phyloP scores from a whole-genome alignment of 306 rosid species.

The Gastrolobium bilobum region DNA sequence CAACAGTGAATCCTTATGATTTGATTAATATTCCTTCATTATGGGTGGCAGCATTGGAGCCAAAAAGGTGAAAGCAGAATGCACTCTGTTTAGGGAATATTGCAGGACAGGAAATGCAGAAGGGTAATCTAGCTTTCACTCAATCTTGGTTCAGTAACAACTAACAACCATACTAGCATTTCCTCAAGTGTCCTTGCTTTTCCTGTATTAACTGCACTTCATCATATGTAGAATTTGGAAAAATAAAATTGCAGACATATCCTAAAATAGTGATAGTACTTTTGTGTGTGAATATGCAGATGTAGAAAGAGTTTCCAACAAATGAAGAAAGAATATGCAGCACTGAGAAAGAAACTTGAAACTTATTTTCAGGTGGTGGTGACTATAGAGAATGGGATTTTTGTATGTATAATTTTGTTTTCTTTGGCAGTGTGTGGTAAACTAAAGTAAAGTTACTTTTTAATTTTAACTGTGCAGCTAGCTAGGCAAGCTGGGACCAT shows the following conservation, averaged over 20 bases:
- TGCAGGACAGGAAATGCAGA: conserved; percentile 79
- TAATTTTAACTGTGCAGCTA: conserved; percentile 48
- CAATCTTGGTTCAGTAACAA: background rate
- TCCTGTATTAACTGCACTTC: background rate
- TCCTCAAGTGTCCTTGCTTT: background rate
- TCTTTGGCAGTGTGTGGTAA: background rate
- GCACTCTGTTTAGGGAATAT: conserved; percentile 76
- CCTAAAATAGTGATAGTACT: background rate
- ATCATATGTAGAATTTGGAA: background rate
- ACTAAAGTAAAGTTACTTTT: background rate
- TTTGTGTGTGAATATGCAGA: conserved; percentile 55
- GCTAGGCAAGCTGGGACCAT: conserved; percentile 74
- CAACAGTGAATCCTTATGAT: conserved; percentile 32
- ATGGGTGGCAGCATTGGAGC: conserved; percentile 87
- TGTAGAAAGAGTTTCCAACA: conserved; percentile 84
- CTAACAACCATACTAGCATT: background rate
- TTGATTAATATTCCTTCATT: conserved; percentile 28
- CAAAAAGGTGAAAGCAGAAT: conserved; percentile 87
- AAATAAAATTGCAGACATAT: background rate
- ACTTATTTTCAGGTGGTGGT: conserved; percentile 91
- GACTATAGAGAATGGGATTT: background rate
- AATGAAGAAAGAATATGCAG: conserved; percentile 81
- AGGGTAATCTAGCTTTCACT: conserved; percentile 66
- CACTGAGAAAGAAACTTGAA: conserved; percentile 84
- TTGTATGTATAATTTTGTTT: background rate